phyloP scores from a whole-genome alignment of 257 asterid genomes.

The Petunia secreta region DNA sequence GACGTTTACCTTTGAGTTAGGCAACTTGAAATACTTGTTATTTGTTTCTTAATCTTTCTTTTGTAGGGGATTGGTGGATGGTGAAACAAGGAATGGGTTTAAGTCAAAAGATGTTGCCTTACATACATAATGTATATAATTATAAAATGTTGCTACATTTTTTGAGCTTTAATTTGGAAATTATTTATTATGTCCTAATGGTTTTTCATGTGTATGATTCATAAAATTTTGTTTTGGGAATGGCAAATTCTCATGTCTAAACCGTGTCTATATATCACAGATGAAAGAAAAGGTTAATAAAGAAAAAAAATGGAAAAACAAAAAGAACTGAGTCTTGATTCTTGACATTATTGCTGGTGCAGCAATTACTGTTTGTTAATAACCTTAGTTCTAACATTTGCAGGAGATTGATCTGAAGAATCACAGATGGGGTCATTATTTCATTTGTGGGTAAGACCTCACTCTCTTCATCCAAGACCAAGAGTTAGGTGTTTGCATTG shows the following conservation, averaged over 20 bases:
- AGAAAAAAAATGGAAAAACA: not conserved
- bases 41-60: too few species aligned
- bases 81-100: not conserved
- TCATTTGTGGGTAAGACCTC: slow-evolving; percentile 80
- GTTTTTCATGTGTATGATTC: not conserved
- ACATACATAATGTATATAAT: not conserved
- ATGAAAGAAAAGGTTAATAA: not conserved
- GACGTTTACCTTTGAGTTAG: too few species aligned
- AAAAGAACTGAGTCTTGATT: slow-evolving; percentile 7
- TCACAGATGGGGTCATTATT: slow-evolving; percentile 93
- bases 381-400: slow-evolving; percentile 6
- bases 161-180: not conserved
- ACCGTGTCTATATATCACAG: not conserved
- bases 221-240: not conserved
- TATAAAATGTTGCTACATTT: not conserved
- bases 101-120: not conserved
- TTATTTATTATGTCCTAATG: not conserved
- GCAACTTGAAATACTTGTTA: too few species aligned
- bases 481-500: too few species aligned
- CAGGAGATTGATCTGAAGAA: slow-evolving; percentile 90
- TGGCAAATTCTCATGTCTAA: not conserved
- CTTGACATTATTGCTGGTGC: not conserved
- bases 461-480: not conserved
- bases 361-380: not conserved
- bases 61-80: not conserved